A percentile compares a stretch with the other conserved stretches of the same genome.
Evolutionary conservation across 176 grass and related monocot species (phyloP).

Genomic region (Oryza longistaminata): DNA sequence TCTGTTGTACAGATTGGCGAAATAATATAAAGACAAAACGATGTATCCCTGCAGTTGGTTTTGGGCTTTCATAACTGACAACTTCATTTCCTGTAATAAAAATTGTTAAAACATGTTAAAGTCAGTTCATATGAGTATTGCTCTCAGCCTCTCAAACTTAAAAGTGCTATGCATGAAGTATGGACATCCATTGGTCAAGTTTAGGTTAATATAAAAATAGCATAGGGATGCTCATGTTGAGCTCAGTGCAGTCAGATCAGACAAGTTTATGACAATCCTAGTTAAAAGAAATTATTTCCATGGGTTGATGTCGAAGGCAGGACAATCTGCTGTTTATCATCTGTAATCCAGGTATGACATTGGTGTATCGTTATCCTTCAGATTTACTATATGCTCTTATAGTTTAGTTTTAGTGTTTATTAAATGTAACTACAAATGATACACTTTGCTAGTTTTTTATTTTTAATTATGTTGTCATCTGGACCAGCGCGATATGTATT

Average conservation of each 20-base stretch:
- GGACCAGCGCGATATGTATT: background rate
- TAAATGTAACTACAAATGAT: background rate
- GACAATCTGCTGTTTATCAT: background rate
- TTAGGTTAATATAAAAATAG: background rate
- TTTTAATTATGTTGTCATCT: background rate
- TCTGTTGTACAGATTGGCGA: slow-evolving; percentile 74
- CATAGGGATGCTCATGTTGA: background rate
- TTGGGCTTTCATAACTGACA: slow-evolving; percentile 87
- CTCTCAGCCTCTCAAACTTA: slow-evolving; percentile 7
- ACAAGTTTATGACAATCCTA: background rate
- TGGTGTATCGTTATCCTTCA: background rate
- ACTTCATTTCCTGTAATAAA: slow-evolving; percentile 83
- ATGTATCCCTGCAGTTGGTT: slow-evolving; percentile 93
- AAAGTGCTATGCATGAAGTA: background rate
- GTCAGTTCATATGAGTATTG: slow-evolving; percentile 20
- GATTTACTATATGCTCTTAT: background rate
- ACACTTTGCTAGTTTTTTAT: background rate
- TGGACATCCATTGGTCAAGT: background rate
- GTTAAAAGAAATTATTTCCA: slow-evolving; percentile 20
- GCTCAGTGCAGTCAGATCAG: background rate
- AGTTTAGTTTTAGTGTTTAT: background rate
- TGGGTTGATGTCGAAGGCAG: slow-evolving; percentile 27
- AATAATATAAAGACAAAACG: slow-evolving; percentile 90
- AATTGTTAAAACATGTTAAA: slow-evolving; percentile 36
- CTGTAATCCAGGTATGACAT: slow-evolving; percentile 14